A percentile compares a stretch with the other conserved stretches of the same genome.
These are phyloP conservation scores for Trypanosoma vivax DNA, from an alignment of 208 protist genomes.

Conservation along the genomic window DNA sequence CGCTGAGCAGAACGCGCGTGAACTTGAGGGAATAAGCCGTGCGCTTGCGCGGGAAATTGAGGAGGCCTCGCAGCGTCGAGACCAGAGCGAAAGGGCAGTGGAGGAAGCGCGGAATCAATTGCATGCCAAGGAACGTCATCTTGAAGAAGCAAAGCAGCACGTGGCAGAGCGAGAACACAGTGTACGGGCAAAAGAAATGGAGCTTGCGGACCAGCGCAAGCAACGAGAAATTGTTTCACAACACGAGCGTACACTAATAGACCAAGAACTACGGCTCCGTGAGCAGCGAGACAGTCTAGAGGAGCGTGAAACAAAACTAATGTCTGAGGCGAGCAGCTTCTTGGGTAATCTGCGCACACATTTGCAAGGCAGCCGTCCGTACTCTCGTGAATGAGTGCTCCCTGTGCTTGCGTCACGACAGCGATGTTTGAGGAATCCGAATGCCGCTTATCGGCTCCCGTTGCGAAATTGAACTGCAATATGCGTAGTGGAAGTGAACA, in stretches of 20 bases:
- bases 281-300: conserved; percentile 86
- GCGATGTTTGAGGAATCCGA: too few species aligned
- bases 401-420: too few species aligned
- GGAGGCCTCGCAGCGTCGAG: conserved; percentile 68
- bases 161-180: conserved; percentile 66
- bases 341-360: conserved; percentile 69
- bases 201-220: conserved; percentile 70
- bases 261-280: conserved; percentile 83
- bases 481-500: too few species aligned
- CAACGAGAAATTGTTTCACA: conserved; percentile 81
- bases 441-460: too few species aligned
- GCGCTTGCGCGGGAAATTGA: conserved; percentile 76
- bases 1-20: conserved; percentile 60
- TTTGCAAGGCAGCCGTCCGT: conserved; percentile 40
- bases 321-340: conserved; percentile 80
- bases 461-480: too few species aligned
- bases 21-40: conserved; percentile 78
- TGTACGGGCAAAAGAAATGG: conserved; percentile 65
- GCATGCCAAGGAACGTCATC: conserved; percentile 38
- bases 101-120: conserved; percentile 58
- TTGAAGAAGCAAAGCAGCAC: conserved; percentile 48
- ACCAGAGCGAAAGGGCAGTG: conserved; percentile 61
- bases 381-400: conserved; percentile 55
- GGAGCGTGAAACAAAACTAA: conserved; percentile 82
- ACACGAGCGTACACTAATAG: conserved; percentile 83